Conservation (phyloP, 805 yeast species). For the Hanseniaspora clermontiae region DNA sequence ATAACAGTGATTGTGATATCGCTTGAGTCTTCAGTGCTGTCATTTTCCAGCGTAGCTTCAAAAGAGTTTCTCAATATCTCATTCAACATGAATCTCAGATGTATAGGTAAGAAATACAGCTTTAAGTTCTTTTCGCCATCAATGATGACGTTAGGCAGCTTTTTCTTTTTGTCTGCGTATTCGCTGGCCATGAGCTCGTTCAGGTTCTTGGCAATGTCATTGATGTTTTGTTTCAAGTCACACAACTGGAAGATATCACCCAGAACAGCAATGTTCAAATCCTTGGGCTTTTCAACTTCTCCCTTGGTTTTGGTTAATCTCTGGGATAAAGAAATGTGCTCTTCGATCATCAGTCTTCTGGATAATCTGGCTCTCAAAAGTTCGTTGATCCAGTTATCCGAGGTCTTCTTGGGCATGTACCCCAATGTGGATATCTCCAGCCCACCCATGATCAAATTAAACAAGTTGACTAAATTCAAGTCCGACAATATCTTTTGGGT, state of each 20-base stretch:
- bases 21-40: constrained; percentile 27
- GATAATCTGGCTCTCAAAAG: constrained; percentile 77
- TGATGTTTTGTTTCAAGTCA: constrained; percentile 55
- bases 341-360: constrained; percentile 81
- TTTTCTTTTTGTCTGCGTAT: constrained; percentile 38
- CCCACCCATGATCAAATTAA: constrained; percentile 88
- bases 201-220: constrained; percentile 36
- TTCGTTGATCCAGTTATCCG: constrained; percentile 65
- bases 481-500: constrained; percentile 52
- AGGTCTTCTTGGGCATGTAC: constrained; percentile 43
- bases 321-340: constrained; percentile 68
- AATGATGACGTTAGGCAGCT: constrained; percentile 63
- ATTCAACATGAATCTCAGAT: constrained; percentile 73
- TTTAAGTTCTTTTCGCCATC: constrained; percentile 56
- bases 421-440: constrained; percentile 57
- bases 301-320: not conserved
- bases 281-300: constrained; percentile 37
- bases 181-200: constrained; percentile 41
- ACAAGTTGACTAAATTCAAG: constrained; percentile 68
- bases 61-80: constrained; percentile 77
- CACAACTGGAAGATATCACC: constrained; percentile 78
- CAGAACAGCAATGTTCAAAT: constrained; percentile 37
- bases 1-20: constrained; percentile 61
- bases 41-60: constrained; percentile 60
- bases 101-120: constrained; percentile 77